Conservation (phyloP, 2,329 filamentous ascomycete genomes). For the Trichophyton simii region DNA sequence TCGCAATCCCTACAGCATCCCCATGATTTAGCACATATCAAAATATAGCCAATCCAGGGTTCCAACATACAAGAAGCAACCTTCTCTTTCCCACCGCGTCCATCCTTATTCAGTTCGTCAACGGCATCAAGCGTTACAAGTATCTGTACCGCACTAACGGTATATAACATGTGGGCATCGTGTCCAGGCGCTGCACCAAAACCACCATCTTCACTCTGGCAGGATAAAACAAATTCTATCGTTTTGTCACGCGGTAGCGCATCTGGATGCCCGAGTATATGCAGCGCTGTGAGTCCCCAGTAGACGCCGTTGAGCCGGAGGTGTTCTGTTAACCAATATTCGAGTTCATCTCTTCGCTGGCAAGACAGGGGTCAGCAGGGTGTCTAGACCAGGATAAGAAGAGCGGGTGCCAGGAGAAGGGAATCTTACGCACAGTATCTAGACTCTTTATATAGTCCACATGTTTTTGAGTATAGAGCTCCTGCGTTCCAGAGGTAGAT, state of each 20-base stretch:
- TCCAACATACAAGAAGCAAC: slow-evolving; percentile 62
- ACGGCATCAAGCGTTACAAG: slow-evolving; percentile 76
- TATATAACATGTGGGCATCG: slow-evolving; percentile 92
- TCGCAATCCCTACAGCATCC: slow-evolving; percentile 53
- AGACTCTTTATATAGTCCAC: slow-evolving; percentile 88
- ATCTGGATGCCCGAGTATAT: slow-evolving; percentile 69
- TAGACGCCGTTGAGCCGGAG: slow-evolving; percentile 90
- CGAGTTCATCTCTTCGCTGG: slow-evolving; percentile 79
- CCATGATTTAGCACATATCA: slow-evolving; percentile 13
- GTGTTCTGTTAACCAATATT: slow-evolving; percentile 97
- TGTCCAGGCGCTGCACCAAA: slow-evolving; percentile 91
- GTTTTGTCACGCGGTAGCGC: slow-evolving; percentile 69
- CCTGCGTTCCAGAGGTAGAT: slow-evolving; percentile 30
- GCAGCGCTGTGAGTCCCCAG: slow-evolving; percentile 83
- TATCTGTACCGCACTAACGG: slow-evolving; percentile 88
- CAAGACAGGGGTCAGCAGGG: neutral
- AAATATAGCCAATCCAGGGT: slow-evolving; percentile 5
- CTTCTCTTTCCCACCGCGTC: slow-evolving; percentile 54
- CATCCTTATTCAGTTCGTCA: slow-evolving; percentile 61
- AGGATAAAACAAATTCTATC: slow-evolving; percentile 90
- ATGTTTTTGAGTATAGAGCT: slow-evolving; percentile 53
- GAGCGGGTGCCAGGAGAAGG: slow-evolving; percentile 4
- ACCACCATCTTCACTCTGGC: slow-evolving; percentile 74
- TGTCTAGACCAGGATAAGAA: slow-evolving; percentile 11
- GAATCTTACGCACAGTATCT: slow-evolving; percentile 52